Evolutionary conservation across 768 basidiomycete genomes (phyloP), one percentile per base, ranked within the genome.

Genomic region (Phanerochaete carnosa): DNA sequence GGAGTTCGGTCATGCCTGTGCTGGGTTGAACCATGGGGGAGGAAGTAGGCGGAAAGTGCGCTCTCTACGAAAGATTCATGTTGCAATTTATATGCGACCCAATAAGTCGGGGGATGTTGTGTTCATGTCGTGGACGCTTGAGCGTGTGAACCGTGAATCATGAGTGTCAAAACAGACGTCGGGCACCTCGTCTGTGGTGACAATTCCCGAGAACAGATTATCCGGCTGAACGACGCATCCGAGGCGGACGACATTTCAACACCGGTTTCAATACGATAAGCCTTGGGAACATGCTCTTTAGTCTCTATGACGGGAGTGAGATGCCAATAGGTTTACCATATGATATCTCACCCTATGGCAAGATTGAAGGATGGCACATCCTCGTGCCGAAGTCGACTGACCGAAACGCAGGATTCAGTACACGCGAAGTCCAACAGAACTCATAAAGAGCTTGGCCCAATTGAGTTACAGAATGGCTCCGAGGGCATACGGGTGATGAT

Each of bases 1-100:
- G 45, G 47, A 62, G 61, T 47, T 62, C 61, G 23, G 22, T 16
- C 33, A 61, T 9, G 12, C 54, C 54, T 9, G 33, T 43, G 49
- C 29, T 25, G 45, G 11, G 7, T 22, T n/a, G n/a, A n/a, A 15
- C 33, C 5, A 45, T 25, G 51, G 12, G 15, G 29, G n/a, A 23
- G 29, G 30, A 32, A 13, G 2, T 9, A n/a, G 28, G 51, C 29
- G 30, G 30, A 43, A 43, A 19, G 39, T 43, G 39, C 11, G 39
- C 16, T 9, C 4, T 19, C 39, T 11, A 19, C 11, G 19, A 19
- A 4, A 19, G 8, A 11, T 4, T 19, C n/a, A n/a, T 4, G 8
- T 4, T 19, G 11, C 4, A 8, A 43, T 43, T 11, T 43, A 43
- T 43, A 43, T 19, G 39, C 39, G 16, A 19, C 19, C 39, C 39